Base-by-base conservation (phyloP, 106 monocot species). In the Platanthera guangdongensis region DNA sequence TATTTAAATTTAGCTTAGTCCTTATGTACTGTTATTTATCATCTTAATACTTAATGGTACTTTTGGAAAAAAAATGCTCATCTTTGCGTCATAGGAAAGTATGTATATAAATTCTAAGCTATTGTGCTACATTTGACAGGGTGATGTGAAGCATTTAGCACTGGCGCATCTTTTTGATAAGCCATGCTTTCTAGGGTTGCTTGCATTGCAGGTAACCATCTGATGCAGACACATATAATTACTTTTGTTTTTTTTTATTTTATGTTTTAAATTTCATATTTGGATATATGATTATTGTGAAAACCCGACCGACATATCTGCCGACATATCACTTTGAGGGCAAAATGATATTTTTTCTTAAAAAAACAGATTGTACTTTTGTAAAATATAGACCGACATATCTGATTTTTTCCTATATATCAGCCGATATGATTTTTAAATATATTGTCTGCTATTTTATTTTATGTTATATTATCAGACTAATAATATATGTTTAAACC, bases 111-210 rank as follows among this genome's bases (percentile, higher is more conserved):
- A 47, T 48, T 70, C 4, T 15, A 48, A 59, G 25, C n/a, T 65
- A 50, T 64, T 65, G 30, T 78, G 21, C 50, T 50, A 47, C 50
- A 5, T 74, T 50, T 46, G 88, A 77, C 86, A 99, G 97, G 89
- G 94, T 47, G 83, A 99, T 76, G 76, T 82, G 77, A 99, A 92
- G 80, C 97, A 99, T 88, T 63, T 99, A 80, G 79, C 82, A 68
- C 72, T 99, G 63, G 97, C 94, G 47, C 94, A 99, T 84, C 97
- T 99, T 68, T 99, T 99, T 78, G 94, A 99, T 83, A 99, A 99
- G 76, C 97, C 94, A n/a, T 99, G 97, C 74, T 99, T 99, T 83
- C 83, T 99, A 18, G 97, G 94, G 16, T 74, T 99, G 78, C 94
- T 99, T 80, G 97, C 97, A 9, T 73, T 99, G 52, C 91, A 99